Evolutionary conservation across 1,284 basidiomycete genomes (phyloP), one percentile per base, ranked within the genome.

Genomic region (Pisolithus thermaeus): DNA sequence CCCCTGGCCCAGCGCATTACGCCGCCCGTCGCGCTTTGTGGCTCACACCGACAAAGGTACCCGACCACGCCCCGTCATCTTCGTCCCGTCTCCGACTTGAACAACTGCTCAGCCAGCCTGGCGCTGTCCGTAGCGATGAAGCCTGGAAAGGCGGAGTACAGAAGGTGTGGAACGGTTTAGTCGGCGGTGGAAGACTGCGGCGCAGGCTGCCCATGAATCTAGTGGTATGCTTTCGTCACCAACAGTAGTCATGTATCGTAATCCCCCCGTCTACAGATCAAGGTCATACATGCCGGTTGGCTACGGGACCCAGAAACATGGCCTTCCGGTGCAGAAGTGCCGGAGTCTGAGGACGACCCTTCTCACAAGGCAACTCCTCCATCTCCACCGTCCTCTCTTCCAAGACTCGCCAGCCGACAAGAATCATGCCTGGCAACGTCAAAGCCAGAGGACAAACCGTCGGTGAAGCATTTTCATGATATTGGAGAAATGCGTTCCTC

Each of bases 211-310:
- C 87, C 2, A 70, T 90, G 67, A 61, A 58, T 49, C 65, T 83
- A 51, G 76, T 87, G 41, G 87, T 90, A 67, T 58, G 85, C 70
- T 16, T 53, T 27, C 41, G 35, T 53, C 43, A 16, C 25, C 47
- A 25, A 16, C 18, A n/a, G 48, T 45, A 51, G 49, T 47, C 35
- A 45, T 54, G 47, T 54, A 36, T 35, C 53, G 46, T 57, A 44
- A 25, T 37, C 18, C 37, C 32, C 12, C 14, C 32, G 32, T 35
- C 4, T 43, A 23, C 47, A 90, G 87, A 75, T 88, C 58, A 83
- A 84, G 61, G 74, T 90, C 52, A 65, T 88, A 42, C 78, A 85
- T 62, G 77, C 82, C 37, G 81, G 83, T 36, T 90, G 87, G 87
- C 65, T 85, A 47, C 78, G 79, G 49, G 87, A 90, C 54, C 64